Evolutionary conservation across 177 flowering plant genomes (phyloP).

Genomic region (Tripterygium wilfordii): DNA sequence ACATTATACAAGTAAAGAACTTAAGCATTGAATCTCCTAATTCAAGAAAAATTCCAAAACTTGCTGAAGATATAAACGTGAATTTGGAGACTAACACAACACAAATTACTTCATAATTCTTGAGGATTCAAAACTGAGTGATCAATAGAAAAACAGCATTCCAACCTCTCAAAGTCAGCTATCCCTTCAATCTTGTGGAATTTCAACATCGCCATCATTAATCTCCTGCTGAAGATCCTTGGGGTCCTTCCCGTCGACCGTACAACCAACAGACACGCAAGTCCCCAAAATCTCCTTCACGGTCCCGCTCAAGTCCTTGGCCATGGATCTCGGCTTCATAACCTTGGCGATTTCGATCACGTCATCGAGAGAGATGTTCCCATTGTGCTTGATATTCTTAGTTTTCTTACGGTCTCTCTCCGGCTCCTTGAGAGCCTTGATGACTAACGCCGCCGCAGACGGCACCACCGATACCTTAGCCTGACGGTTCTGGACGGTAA

Average conservation of each 20-base stretch:
- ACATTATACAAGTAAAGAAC: background rate
- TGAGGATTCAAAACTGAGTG: slow-evolving; percentile 9
- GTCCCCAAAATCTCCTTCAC: slow-evolving; percentile 53
- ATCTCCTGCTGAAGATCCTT: slow-evolving; percentile 45
- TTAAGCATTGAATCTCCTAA: background rate
- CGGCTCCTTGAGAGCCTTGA: slow-evolving; percentile 47
- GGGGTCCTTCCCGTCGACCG: slow-evolving; percentile 48
- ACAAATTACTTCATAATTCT: background rate
- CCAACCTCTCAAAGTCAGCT: background rate
- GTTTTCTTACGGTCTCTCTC: slow-evolving; percentile 48
- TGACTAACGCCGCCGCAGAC: slow-evolving; percentile 46
- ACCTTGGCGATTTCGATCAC: slow-evolving; percentile 44
- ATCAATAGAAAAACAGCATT: background rate
- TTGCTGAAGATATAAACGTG: background rate
- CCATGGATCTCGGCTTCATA: slow-evolving; percentile 44
- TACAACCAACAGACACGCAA: slow-evolving; percentile 46
- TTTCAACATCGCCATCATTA: slow-evolving; percentile 35
- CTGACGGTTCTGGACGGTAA: slow-evolving; percentile 49
- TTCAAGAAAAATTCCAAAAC: background rate
- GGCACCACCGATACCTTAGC: slow-evolving; percentile 52
- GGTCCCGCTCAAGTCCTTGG: slow-evolving; percentile 36
- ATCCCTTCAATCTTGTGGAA: slow-evolving; percentile 23
- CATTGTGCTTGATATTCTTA: slow-evolving; percentile 45
- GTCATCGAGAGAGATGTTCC: slow-evolving; percentile 40
- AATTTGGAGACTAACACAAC: background rate